A percentile compares a stretch with the other conserved stretches of the same genome.
Conservation (phyloP, 2,329 filamentous ascomycete species). For the Pseudopyrenochaeta lycopersici region DNA sequence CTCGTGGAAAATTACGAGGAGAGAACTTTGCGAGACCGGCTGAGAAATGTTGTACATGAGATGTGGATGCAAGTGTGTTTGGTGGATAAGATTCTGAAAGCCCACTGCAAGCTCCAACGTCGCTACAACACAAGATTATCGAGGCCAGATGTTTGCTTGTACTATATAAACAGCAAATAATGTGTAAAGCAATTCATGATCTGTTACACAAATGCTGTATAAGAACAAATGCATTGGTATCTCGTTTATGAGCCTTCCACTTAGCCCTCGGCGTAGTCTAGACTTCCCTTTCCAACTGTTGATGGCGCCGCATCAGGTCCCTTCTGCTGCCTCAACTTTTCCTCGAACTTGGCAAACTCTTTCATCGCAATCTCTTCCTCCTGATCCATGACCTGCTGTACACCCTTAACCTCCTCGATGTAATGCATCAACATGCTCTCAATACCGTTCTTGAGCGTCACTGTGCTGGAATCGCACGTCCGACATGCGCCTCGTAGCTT, state of each 20-base stretch:
- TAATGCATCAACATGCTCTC: conserved; percentile 95
- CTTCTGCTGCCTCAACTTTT: conserved; percentile 74
- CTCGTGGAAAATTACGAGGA: too few relatives aligned
- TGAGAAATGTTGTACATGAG: too few relatives aligned
- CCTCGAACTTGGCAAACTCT: conserved; percentile 95
- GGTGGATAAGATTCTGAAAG: too few relatives aligned
- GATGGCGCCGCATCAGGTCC: conserved; percentile 60
- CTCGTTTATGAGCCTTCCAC: not conserved
- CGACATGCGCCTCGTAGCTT: conserved; percentile 93
- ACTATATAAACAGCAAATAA: too few relatives aligned
- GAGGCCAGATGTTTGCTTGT: too few relatives aligned
- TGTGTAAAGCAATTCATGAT: too few relatives aligned
- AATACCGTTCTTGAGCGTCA: conserved; percentile 96
- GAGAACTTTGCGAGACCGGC: too few relatives aligned
- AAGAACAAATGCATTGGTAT: conserved; percentile 3
- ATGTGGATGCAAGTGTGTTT: too few relatives aligned
- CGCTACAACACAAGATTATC: too few relatives aligned
- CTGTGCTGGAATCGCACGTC: conserved; percentile 95
- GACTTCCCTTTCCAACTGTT: conserved; percentile 60
- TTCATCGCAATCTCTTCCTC: conserved; percentile 88
- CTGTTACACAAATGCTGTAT: not conserved
- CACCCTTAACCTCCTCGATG: conserved; percentile 95
- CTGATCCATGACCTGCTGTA: conserved; percentile 87
- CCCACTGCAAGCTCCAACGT: too few relatives aligned
- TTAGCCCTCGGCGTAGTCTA: conserved; percentile 59